Conservation (phyloP, 2,329 filamentous ascomycete genomes). For the Pseudocercospora pini-densiflorae region DNA sequence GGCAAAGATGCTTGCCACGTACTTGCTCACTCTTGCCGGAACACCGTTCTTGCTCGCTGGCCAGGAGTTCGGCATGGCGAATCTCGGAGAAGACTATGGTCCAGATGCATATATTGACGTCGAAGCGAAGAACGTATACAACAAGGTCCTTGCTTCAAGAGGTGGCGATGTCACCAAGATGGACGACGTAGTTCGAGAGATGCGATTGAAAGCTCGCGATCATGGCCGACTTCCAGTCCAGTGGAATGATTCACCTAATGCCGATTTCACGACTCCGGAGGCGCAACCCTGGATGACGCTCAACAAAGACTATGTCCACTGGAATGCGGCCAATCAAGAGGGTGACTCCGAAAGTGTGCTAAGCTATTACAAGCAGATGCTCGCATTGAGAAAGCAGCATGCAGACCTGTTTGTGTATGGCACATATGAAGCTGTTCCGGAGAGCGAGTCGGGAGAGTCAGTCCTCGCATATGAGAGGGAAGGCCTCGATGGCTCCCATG, state of each 20-base stretch:
- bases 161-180: conserved; percentile 44
- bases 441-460: conserved; percentile 36
- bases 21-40: conserved; percentile 18
- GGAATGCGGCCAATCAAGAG: too few species aligned
- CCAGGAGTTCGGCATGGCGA: conserved; percentile 61
- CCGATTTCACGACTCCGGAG: too few species aligned
- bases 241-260: too few species aligned
- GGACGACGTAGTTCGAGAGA: too few species aligned
- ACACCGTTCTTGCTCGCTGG: conserved; percentile 69
- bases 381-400: conserved; percentile 28
- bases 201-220: too few species aligned
- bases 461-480: too few species aligned
- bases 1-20: conserved; percentile 57
- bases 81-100: conserved; percentile 39
- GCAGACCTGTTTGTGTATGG: conserved; percentile 29
- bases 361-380: conserved; percentile 58
- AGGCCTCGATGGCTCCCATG: conserved; percentile 22
- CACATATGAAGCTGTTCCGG: conserved; percentile 20
- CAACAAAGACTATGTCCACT: too few species aligned
- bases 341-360: conserved; percentile 56
- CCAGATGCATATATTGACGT: conserved; percentile 48
- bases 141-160: conserved; percentile 45
- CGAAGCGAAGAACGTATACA: conserved; percentile 56
- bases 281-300: too few species aligned
- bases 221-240: too few species aligned